Evolutionary conservation across 2,329 filamentous ascomycete species (phyloP).

Genomic region (Claviceps spartinae): DNA sequence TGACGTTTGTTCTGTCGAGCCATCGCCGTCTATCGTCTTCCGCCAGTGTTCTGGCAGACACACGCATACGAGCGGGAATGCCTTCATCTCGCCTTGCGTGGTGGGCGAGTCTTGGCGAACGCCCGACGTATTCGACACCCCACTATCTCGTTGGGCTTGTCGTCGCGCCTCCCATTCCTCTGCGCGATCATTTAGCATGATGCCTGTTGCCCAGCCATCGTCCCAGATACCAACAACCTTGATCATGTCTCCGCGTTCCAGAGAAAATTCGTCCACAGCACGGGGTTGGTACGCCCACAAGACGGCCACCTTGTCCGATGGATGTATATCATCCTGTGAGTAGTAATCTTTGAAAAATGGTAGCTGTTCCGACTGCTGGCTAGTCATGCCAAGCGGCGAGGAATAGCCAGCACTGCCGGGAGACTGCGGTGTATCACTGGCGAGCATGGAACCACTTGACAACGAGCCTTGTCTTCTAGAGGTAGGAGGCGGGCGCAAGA

Average conservation of each 20-base stretch:
- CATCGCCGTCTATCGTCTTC: constrained; percentile 88
- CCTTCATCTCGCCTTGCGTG: constrained; percentile 73
- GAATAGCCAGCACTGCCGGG: constrained; percentile 64
- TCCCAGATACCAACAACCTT: constrained; percentile 99
- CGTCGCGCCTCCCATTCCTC: constrained; percentile 77
- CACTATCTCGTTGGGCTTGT: constrained; percentile 77
- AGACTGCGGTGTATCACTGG: constrained; percentile 56
- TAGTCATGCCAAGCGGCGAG: constrained; percentile 69
- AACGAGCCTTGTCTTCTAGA: constrained; percentile 73
- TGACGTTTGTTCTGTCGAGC: constrained; percentile 50
- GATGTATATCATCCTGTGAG: constrained; percentile 88
- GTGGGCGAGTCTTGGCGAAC: constrained; percentile 48
- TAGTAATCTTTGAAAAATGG: constrained; percentile 99
- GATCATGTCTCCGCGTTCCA: constrained; percentile 94
- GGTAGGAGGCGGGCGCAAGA: constrained; percentile 44
- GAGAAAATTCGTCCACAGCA: constrained; percentile 79
- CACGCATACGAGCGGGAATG: constrained; percentile 92
- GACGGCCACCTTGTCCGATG: constrained; percentile 76
- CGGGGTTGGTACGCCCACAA: constrained; percentile 96
- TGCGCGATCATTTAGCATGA: constrained; percentile 66
- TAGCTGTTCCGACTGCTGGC: constrained; percentile 88
- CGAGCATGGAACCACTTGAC: constrained; percentile 69
- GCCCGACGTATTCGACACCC: constrained; percentile 69
- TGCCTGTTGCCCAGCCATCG: constrained; percentile 93
- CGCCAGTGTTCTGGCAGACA: constrained; percentile 92